Conservation (phyloP, 2,329 filamentous ascomycete genomes). For the Botrytis elliptica region DNA sequence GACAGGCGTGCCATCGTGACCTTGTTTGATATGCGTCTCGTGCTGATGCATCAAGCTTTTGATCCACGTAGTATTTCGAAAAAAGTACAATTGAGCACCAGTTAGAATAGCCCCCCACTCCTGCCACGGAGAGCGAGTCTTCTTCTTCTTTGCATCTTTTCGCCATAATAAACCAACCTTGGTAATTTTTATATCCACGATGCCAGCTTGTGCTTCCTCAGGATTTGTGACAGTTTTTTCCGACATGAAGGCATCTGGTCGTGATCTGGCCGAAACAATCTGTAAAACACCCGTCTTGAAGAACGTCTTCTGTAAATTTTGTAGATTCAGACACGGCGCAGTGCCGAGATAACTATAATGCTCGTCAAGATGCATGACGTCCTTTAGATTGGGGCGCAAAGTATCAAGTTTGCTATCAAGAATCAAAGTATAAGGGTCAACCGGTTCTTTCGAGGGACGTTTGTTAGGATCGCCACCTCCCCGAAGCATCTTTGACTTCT, state of each 20-base stretch:
- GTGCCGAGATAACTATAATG: slow-evolving; percentile 86
- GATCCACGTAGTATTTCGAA: slow-evolving; percentile 89
- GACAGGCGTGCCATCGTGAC: slow-evolving; percentile 71
- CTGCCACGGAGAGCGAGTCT: slow-evolving; percentile 93
- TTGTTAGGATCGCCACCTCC: slow-evolving; percentile 62
- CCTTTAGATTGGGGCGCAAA: slow-evolving; percentile 80
- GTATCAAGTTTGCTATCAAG: slow-evolving; percentile 83
- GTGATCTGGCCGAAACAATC: slow-evolving; percentile 89
- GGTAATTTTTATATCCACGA: slow-evolving; percentile 96
- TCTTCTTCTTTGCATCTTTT: slow-evolving; percentile 91
- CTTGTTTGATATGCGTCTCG: slow-evolving; percentile 76
- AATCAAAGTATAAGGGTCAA: slow-evolving; percentile 94
- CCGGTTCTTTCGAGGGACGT: slow-evolving; percentile 72
- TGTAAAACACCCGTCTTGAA: slow-evolving; percentile 89
- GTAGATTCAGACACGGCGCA: slow-evolving; percentile 71
- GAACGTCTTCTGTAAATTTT: slow-evolving; percentile 82
- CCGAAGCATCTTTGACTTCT: slow-evolving; percentile 63
- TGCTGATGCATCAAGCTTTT: slow-evolving; percentile 88
- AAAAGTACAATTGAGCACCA: slow-evolving; percentile 95
- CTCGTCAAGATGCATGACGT: slow-evolving; percentile 90
- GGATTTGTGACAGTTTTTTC: slow-evolving; percentile 83
- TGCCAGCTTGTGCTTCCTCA: slow-evolving; percentile 80
- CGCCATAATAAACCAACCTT: slow-evolving; percentile 95
- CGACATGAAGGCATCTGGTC: slow-evolving; percentile 92
- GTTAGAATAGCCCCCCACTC: slow-evolving; percentile 98